These are phyloP conservation scores for Bruguiera parviflora DNA, from an alignment of 345 rosid species.

Conservation along the genomic window DNA sequence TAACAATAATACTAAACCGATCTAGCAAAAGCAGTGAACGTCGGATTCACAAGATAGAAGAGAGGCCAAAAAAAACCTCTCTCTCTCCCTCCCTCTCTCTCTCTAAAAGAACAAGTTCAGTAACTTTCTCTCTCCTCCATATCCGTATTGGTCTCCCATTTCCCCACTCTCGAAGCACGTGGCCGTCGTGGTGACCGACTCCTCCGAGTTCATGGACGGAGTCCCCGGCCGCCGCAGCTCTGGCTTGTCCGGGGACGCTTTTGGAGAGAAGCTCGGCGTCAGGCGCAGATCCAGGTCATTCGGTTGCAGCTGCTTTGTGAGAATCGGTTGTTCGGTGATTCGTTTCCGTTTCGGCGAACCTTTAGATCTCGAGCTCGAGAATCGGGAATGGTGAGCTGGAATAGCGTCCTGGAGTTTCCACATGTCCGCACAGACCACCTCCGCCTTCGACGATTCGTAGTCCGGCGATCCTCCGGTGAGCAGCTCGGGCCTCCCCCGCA, in stretches of 20 bases:
- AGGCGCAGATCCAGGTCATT: slow-evolving; percentile 72
- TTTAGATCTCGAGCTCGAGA: slow-evolving; percentile 65
- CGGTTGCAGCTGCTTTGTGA: slow-evolving; percentile 17
- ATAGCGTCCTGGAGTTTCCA: slow-evolving; percentile 40
- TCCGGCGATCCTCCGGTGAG: slow-evolving; percentile 39
- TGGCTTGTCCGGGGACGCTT: slow-evolving; percentile 20
- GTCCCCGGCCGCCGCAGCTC: slow-evolving; percentile 49
- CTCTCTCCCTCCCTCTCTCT: slow-evolving; percentile 5
- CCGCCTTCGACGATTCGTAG: slow-evolving; percentile 69
- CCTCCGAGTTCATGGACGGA: slow-evolving; percentile 90
- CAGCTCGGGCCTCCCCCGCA: slow-evolving; percentile 63
- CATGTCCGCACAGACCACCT: slow-evolving; percentile 46
- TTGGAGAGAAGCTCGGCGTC: slow-evolving; percentile 34
- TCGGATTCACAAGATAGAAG: slow-evolving; percentile 23
- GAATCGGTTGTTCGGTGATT: slow-evolving; percentile 27
- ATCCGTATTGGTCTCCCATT: slow-evolving; percentile 27
- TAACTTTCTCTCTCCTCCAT: slow-evolving; percentile 42
- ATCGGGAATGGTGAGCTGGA: slow-evolving; percentile 49
- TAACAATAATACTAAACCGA: slow-evolving; percentile 15
- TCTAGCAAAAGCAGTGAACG: slow-evolving; percentile 10
- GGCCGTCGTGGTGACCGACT: slow-evolving; percentile 53
- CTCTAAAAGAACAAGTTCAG: slow-evolving; percentile 53
- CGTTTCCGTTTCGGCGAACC: slow-evolving; percentile 51
- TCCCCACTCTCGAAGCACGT: slow-evolving; percentile 54
- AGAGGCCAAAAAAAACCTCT: slow-evolving; percentile 1